Base-by-base conservation (phyloP, 805 yeast species). In the Starmerella kuoi region DNA sequence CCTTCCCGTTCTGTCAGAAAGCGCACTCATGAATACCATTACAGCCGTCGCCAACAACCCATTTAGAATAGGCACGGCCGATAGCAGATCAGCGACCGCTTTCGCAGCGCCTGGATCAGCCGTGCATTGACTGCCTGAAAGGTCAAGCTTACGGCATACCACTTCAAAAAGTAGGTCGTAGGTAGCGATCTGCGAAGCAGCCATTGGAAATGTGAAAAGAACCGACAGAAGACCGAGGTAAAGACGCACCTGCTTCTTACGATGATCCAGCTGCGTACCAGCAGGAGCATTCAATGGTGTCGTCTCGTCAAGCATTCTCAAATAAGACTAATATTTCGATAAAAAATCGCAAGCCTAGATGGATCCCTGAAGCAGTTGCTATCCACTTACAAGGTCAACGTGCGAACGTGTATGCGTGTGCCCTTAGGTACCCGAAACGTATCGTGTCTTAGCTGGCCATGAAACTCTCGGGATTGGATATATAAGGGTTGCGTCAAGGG, bases 1-100 rank as follows among this genome's bases (percentile, higher is more conserved):
- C n/a, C 51, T 38, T 8, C 51, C 51, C 2, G 23, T 18, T 1
- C 41, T 39, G 30, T 47, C 51, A 1, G 51, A 43, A 14, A 23
- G 26, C 4, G 42, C 36, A 9, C 42, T 44, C 6, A 41, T 12
- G 7, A 28, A 31, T 11, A 41, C 44, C 23, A 36, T 24, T 2
- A 40, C 35, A 15, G 30, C 15, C 1, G 45, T 46, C 2, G 46
- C 45, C 3, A 46, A 22, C 2, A 42, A 21, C 2, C 46, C 49
- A 18, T 39, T 46, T 26, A 46, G 19, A 4, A 46, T 11, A 2
- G 49, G 35, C 18, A 42, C 46, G 9, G 38, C n/a, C 14, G 49
- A 40, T 3, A 46, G 40, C 20, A 46, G 6, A n/a, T 39, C 38
- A 2, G 42, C 41, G 12, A 46, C 44, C 5, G 27, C 11, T 24